A percentile compares a stretch with the other conserved stretches of the same genome.
Conservation (phyloP, 2,329 filamentous ascomycete genomes). For the Volutella citrinella region DNA sequence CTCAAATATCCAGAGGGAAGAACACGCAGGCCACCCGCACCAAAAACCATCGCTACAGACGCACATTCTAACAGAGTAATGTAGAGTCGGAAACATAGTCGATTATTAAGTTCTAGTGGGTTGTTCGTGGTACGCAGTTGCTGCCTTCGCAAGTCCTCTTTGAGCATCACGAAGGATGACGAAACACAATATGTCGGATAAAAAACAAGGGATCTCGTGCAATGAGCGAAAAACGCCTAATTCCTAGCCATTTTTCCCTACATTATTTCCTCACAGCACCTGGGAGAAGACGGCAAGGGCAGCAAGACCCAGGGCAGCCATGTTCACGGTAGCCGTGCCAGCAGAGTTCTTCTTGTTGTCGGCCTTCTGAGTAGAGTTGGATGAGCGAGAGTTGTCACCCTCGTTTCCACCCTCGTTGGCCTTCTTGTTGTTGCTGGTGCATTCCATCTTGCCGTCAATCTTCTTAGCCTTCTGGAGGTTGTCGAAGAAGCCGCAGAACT, state of each 20-base stretch:
- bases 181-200: constrained; percentile 34
- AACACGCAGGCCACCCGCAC: too few relatives aligned
- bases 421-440: constrained; percentile 48
- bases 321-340: constrained; percentile 45
- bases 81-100: constrained; percentile 34
- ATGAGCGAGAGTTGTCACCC: constrained; percentile 22
- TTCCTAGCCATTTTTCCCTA: constrained; percentile 27
- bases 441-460: constrained; percentile 42
- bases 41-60: too few relatives aligned
- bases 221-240: constrained; percentile 36
- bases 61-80: too few relatives aligned
- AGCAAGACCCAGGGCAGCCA: constrained; percentile 44
- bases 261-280: constrained; percentile 45
- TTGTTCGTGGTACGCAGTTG: constrained; percentile 29
- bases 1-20: too few relatives aligned
- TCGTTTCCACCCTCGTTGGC: constrained; percentile 47
- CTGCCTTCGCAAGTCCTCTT: constrained; percentile 22
- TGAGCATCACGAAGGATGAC: constrained; percentile 25
- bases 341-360: constrained; percentile 36
- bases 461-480: constrained; percentile 37
- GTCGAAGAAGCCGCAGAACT: constrained; percentile 53
- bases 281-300: constrained; percentile 46
- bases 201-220: constrained; percentile 32
- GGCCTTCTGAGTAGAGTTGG: constrained; percentile 26
- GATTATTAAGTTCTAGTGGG: constrained; percentile 44